A percentile compares a stretch with the other conserved stretches of the same genome.
These are phyloP conservation scores for Chytriomyces hyalinus DNA, from an alignment of 192 early-diverging fungal species.

Conservation along the genomic window DNA sequence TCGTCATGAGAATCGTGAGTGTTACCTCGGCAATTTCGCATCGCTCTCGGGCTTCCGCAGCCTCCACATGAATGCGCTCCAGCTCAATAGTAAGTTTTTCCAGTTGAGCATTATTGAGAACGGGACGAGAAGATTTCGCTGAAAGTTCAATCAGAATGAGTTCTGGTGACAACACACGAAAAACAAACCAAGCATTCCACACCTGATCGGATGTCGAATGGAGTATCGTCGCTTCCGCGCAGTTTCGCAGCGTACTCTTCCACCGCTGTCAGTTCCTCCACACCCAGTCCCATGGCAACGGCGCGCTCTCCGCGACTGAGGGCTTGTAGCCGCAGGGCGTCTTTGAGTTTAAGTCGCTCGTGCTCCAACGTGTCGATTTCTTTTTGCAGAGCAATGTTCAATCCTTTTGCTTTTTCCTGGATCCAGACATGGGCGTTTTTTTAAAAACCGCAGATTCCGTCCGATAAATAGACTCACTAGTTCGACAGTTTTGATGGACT, in stretches of 20 bases:
- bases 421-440: background rate
- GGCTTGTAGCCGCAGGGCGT: slow-evolving; percentile 46
- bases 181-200: background rate
- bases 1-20: background rate
- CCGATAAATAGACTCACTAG: slow-evolving; percentile 26
- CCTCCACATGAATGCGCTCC: slow-evolving; percentile 50
- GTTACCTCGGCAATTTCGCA: slow-evolving; percentile 39
- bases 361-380: slow-evolving; percentile 62
- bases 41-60: slow-evolving; percentile 42
- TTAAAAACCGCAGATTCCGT: background rate
- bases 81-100: slow-evolving; percentile 53
- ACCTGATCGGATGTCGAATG: slow-evolving; percentile 17
- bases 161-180: background rate
- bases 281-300: slow-evolving; percentile 52
- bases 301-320: slow-evolving; percentile 51
- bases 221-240: slow-evolving; percentile 34
- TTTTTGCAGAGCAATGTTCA: slow-evolving; percentile 46
- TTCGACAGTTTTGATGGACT: slow-evolving; percentile 45
- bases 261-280: slow-evolving; percentile 52
- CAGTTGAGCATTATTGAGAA: slow-evolving; percentile 37
- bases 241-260: slow-evolving; percentile 57
- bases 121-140: slow-evolving; percentile 23
- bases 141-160: background rate
- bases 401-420: slow-evolving; percentile 47
- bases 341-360: slow-evolving; percentile 56